Conservation (phyloP, 768 basidiomycete genomes). For the Leccinum pellstonianum region DNA sequence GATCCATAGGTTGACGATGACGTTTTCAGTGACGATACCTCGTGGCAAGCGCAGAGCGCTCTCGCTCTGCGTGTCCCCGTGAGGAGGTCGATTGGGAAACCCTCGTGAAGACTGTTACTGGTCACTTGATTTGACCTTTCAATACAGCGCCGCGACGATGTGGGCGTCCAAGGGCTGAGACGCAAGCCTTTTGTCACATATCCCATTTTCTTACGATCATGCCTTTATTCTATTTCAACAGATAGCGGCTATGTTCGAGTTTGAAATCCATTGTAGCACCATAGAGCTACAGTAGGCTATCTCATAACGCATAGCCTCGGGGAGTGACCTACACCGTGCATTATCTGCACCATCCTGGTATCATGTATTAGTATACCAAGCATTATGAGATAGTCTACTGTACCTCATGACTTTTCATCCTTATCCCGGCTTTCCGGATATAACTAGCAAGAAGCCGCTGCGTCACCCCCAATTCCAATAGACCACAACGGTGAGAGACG, state of each 20-base stretch:
- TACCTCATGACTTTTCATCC: neutral
- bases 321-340: too few species aligned
- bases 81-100: slow-evolving; percentile 5
- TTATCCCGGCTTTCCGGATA: slow-evolving; percentile 12
- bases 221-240: neutral
- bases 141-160: neutral
- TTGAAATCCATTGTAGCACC: neutral
- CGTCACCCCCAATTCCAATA: neutral
- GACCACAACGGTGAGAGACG: neutral
- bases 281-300: too few species aligned
- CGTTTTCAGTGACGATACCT: slow-evolving; percentile 3
- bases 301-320: too few species aligned
- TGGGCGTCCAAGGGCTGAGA: neutral
- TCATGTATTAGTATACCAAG: too few species aligned
- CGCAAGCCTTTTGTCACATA: neutral
- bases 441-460: slow-evolving; percentile 1
- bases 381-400: too few species aligned
- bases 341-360: too few species aligned
- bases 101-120: slow-evolving; percentile 12
- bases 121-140: neutral
- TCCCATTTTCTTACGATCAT: neutral
- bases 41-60: slow-evolving; percentile 4
- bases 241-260: neutral
- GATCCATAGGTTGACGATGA: neutral
- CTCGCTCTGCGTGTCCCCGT: slow-evolving; percentile 9